These are phyloP conservation scores for Myxozyma mucilagina DNA, from an alignment of 805 yeast species.

Conservation along the genomic window DNA sequence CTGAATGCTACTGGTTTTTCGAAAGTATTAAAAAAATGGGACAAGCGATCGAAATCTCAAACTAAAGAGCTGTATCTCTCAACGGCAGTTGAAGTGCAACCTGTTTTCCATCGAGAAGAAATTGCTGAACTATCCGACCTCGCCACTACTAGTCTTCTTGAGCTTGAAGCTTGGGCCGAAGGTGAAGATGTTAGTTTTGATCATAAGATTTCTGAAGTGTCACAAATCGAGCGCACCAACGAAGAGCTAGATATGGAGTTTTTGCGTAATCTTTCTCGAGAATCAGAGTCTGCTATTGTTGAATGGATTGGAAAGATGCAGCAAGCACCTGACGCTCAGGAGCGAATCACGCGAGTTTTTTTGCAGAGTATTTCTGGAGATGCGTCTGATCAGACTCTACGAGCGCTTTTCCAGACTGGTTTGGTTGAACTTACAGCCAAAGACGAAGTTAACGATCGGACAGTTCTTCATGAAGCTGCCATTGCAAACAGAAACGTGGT, in stretches of 20 bases:
- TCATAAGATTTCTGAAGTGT: conserved; percentile 24
- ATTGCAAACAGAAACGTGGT: conserved; percentile 38
- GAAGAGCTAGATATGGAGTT: conserved; percentile 30
- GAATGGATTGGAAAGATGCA: conserved; percentile 50
- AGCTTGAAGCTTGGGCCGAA: conserved; percentile 69
- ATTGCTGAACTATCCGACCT: conserved; percentile 81
- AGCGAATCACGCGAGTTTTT: conserved; percentile 68
- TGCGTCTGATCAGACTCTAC: conserved; percentile 62
- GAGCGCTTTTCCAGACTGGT: conserved; percentile 49
- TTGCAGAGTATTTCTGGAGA: conserved; percentile 63
- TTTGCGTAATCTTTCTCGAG: conserved; percentile 18
- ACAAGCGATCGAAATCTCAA: conserved; percentile 90
- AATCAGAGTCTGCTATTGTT: conserved; percentile 44
- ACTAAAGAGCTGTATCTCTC: conserved; percentile 89
- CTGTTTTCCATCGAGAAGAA: conserved; percentile 88
- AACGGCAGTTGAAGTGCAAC: conserved; percentile 94
- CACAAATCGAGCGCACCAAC: conserved; percentile 30
- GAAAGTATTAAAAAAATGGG: conserved; percentile 97
- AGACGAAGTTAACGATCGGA: conserved; percentile 74
- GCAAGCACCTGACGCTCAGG: conserved; percentile 44
- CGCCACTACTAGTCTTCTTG: conserved; percentile 53
- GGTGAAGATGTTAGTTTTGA: conserved; percentile 46
- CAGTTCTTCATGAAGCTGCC: conserved; percentile 68
- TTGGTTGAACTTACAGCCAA: conserved; percentile 61
- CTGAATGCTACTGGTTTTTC: conserved; percentile 94